Percentiles rank a stretch among this genome's conserved stretches.
Conservation (phyloP, 257 asterid genomes). For the Nicotiana tabacum region DNA sequence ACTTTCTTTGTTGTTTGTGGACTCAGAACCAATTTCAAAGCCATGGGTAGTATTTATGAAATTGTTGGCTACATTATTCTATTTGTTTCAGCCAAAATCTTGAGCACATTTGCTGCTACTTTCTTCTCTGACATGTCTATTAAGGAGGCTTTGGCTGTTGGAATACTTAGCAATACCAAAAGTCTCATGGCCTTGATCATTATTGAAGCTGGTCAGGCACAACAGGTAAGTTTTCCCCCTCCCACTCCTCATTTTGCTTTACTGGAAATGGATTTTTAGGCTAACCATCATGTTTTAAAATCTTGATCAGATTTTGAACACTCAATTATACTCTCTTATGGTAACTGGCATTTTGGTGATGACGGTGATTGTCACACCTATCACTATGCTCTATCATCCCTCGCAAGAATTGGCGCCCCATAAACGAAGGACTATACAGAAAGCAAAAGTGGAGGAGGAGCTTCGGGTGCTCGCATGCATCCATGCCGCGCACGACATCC, state of each 20-base stretch:
- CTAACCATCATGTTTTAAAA: not conserved
- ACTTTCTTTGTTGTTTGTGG: slow-evolving; percentile 75
- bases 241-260: not conserved
- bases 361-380: slow-evolving; percentile 62
- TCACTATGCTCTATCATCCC: slow-evolving; percentile 40
- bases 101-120: slow-evolving; percentile 37
- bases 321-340: slow-evolving; percentile 60
- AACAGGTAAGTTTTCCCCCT: slow-evolving; percentile 37
- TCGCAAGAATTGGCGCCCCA: slow-evolving; percentile 40
- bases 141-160: slow-evolving; percentile 58
- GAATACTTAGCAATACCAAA: slow-evolving; percentile 63
- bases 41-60: slow-evolving; percentile 1
- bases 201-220: slow-evolving; percentile 75
- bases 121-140: slow-evolving; percentile 28
- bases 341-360: slow-evolving; percentile 52
- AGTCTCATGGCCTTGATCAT: slow-evolving; percentile 61
- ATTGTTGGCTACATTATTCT: slow-evolving; percentile 24
- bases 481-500: slow-evolving; percentile 46
- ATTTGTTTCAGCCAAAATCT: slow-evolving; percentile 35
- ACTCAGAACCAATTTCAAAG: slow-evolving; percentile 47
- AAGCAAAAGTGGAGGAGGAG: slow-evolving; percentile 67
- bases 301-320: slow-evolving; percentile 50
- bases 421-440: slow-evolving; percentile 66
- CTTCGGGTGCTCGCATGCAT: slow-evolving; percentile 67
- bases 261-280: not conserved